Conservation (phyloP, 148 eudicot genomes). For the Chenopodium album region DNA sequence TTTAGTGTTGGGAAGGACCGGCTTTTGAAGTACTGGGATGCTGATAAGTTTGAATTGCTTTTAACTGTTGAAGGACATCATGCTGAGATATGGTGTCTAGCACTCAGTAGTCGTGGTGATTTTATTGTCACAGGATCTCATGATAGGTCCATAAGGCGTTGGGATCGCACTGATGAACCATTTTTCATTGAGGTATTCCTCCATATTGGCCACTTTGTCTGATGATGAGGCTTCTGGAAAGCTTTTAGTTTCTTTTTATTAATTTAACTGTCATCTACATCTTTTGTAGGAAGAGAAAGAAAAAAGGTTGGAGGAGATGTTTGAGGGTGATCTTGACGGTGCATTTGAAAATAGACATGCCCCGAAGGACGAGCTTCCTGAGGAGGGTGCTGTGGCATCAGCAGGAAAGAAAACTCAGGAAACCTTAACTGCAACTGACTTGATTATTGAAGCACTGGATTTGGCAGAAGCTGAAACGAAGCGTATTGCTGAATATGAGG, state of each 20-base stretch:
- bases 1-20: slow-evolving; percentile 97
- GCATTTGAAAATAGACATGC: slow-evolving; percentile 55
- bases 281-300: slow-evolving; percentile 92
- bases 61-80: slow-evolving; percentile 94
- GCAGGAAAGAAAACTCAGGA: slow-evolving; percentile 93
- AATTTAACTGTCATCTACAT: neutral
- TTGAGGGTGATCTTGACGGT: slow-evolving; percentile 78
- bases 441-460: slow-evolving; percentile 87
- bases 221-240: neutral
- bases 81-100: slow-evolving; percentile 88
- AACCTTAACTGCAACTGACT: slow-evolving; percentile 78
- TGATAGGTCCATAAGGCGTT: slow-evolving; percentile 89
- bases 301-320: slow-evolving; percentile 90
- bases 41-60: slow-evolving; percentile 96
- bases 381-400: slow-evolving; percentile 87
- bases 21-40: slow-evolving; percentile 95
- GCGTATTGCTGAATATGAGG: slow-evolving; percentile 89
- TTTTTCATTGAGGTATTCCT: slow-evolving; percentile 80
- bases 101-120: slow-evolving; percentile 93
- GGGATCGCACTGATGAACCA: slow-evolving; percentile 99
- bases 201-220: neutral
- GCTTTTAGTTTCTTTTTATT: neutral
- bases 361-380: slow-evolving; percentile 84
- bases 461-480: slow-evolving; percentile 78
- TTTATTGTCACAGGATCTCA: slow-evolving; percentile 94